phyloP scores from a whole-genome alignment of 2,329 filamentous ascomycete species.

The Beauveria medogensis region DNA sequence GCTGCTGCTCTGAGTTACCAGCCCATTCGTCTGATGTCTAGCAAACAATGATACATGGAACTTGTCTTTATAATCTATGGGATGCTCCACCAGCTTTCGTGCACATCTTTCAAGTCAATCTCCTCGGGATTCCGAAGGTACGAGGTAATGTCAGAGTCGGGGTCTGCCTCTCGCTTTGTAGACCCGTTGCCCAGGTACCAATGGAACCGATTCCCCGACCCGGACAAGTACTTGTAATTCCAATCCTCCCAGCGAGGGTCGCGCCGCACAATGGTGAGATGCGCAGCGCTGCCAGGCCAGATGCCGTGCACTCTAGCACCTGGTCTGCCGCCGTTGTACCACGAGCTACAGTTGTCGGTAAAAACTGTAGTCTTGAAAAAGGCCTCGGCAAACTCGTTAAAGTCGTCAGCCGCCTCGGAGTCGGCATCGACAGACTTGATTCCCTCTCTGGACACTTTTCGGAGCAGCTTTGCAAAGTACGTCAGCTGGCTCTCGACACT shows the following conservation, averaged over 20 bases:
- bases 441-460: slow-evolving; percentile 58
- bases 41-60: too few species aligned
- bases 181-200: slow-evolving; percentile 58
- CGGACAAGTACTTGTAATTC: slow-evolving; percentile 38
- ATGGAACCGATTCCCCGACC: slow-evolving; percentile 42
- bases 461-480: slow-evolving; percentile 58
- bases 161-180: slow-evolving; percentile 46
- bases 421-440: slow-evolving; percentile 54
- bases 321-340: slow-evolving; percentile 61
- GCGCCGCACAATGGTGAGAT: slow-evolving; percentile 49
- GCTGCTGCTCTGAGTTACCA: too few species aligned
- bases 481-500: slow-evolving; percentile 57
- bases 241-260: slow-evolving; percentile 51
- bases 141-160: slow-evolving; percentile 47
- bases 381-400: slow-evolving; percentile 48
- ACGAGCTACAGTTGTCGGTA: slow-evolving; percentile 57
- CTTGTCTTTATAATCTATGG: slow-evolving; percentile 17
- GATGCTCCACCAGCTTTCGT: slow-evolving; percentile 60
- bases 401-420: slow-evolving; percentile 54
- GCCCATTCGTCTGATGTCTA: neutral
- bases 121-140: slow-evolving; percentile 51
- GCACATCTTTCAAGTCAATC: slow-evolving; percentile 52
- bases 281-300: slow-evolving; percentile 61
- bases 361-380: slow-evolving; percentile 49
- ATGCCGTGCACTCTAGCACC: slow-evolving; percentile 58